Evolutionary conservation across 192 early-diverging fungal genomes (phyloP).

Genomic region (Entomortierella beljakovae): DNA sequence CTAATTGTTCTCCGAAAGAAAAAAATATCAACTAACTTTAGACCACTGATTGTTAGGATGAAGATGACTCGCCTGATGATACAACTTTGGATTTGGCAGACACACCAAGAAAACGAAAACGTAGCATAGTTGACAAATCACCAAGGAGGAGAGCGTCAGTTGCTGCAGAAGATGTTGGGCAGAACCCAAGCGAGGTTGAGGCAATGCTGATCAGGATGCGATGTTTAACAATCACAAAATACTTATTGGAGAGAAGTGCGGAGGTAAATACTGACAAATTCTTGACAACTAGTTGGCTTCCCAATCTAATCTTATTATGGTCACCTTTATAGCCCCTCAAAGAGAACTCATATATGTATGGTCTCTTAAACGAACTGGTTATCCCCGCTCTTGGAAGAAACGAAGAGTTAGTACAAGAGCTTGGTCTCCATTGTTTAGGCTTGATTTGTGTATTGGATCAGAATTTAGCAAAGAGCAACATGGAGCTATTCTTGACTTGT

Average conservation of each 20-base stretch:
- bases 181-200: conserved; percentile 56
- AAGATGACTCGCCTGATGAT: conserved; percentile 46
- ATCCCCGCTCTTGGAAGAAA: conserved; percentile 77
- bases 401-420: conserved; percentile 76
- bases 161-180: conserved; percentile 39
- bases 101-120: conserved; percentile 53
- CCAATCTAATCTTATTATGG: neutral
- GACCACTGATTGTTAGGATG: conserved; percentile 6
- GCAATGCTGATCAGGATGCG: conserved; percentile 68
- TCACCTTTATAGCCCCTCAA: conserved; percentile 58
- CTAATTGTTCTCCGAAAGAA: too few species aligned
- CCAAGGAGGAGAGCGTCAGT: conserved; percentile 19
- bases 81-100: conserved; percentile 33
- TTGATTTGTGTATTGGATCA: conserved; percentile 83
- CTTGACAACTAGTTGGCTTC: neutral
- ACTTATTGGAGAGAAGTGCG: conserved; percentile 73
- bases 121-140: conserved; percentile 39
- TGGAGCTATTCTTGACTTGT: conserved; percentile 78
- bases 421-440: conserved; percentile 86
- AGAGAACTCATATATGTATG: conserved; percentile 80
- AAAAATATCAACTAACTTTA: too few species aligned
- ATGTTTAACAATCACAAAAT: conserved; percentile 76
- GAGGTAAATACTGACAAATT: conserved; percentile 69
- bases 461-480: conserved; percentile 77
- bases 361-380: conserved; percentile 76